Evolutionary conservation across 768 basidiomycete genomes (phyloP), one percentile per base, ranked within the genome.

Genomic region (Punctularia strigosozonata): DNA sequence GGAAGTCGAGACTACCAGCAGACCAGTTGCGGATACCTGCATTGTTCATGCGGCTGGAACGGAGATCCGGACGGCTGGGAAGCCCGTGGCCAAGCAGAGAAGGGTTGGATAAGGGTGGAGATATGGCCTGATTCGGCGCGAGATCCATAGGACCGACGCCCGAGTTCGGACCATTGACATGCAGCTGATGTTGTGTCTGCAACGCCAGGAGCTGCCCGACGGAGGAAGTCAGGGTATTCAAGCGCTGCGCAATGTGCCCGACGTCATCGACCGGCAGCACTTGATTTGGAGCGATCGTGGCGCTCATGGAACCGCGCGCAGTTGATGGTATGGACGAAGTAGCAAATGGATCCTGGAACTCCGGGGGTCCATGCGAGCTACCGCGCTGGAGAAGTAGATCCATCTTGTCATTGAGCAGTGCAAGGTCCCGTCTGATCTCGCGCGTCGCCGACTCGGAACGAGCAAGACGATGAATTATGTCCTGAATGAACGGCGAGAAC

Each of bases 11-110:
- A 31, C 70, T 80, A 25, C 86, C 85, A 26, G 81, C 75, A 40
- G 87, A 87, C 86, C 86, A 90, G 17, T 84, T 86, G 31, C 87
- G 74, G 61, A 78, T 70, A 5, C 82, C 82, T 21, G 77, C 68
- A 43, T 77, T 80, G 23, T 82, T 74, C 14, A 72, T 64, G 39
- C 86, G 77, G 22, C 71, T 61, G 31, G 65, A 58, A 25, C 84
- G 66, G 30, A 79, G 47, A 50, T 86, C 84, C 21, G 75, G 70
- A 21, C 83, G 73, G 49, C 65, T 72, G 21, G 81, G 73, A 28
- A 81, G 48, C 25, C 75, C 74, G 50, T 82, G 77, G 1, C 74
- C 69, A 14, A 80, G 59, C 28, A 71, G 46, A 17, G 57, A 46
- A 31, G 64, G 54, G 26, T 52, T 51, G 25, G 61, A 63, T 30